These are phyloP conservation scores for Vitis amurensis DNA, from an alignment of 164 flowering plant species.

Conservation along the genomic window DNA sequence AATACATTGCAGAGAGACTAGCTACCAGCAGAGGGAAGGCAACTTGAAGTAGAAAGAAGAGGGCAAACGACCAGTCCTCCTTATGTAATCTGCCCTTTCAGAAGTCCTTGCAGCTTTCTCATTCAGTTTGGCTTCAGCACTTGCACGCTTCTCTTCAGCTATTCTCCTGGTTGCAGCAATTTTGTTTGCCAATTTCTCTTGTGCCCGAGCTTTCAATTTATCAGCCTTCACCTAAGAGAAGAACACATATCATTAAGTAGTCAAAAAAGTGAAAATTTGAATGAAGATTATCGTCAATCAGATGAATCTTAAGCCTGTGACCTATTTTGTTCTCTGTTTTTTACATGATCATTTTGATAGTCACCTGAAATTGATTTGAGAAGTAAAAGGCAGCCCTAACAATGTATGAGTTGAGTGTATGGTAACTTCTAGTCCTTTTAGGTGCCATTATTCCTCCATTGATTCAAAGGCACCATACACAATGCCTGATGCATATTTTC, in stretches of 20 bases:
- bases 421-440: too few relatives aligned
- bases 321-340: too few relatives aligned
- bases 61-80: constrained; percentile 87
- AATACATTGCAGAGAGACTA: not conserved
- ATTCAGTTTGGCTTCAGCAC: constrained; percentile 80
- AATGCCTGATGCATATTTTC: too few relatives aligned
- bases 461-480: too few relatives aligned
- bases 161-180: constrained; percentile 73
- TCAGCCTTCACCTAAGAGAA: constrained; percentile 73
- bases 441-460: too few relatives aligned
- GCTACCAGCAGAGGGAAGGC: constrained; percentile 85
- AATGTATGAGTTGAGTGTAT: too few relatives aligned
- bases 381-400: too few relatives aligned
- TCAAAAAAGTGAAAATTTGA: not conserved
- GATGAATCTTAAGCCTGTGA: too few relatives aligned
- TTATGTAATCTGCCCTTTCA: constrained; percentile 83
- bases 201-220: constrained; percentile 77
- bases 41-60: constrained; percentile 73
- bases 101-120: constrained; percentile 78
- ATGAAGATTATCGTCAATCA: not conserved
- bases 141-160: constrained; percentile 86
- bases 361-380: too few relatives aligned
- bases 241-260: not conserved
- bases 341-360: too few relatives aligned
- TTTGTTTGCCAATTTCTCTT: constrained; percentile 74